These are phyloP conservation scores for Diplotaxis tenuifolia DNA, from an alignment of 345 rosid genomes.

Conservation along the genomic window DNA sequence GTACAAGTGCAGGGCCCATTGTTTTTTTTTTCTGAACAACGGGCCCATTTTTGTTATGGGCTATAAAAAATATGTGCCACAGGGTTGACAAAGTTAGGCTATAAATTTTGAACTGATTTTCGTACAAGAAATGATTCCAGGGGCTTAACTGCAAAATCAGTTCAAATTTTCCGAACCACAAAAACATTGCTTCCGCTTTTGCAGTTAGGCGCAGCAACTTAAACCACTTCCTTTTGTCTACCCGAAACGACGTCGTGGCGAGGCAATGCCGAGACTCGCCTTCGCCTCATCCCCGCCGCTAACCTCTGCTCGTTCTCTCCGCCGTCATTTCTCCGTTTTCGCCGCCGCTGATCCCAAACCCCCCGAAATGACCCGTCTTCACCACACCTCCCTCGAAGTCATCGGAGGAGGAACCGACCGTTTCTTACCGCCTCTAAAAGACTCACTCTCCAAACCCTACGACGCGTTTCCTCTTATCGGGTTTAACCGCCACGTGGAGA, in stretches of 20 bases:
- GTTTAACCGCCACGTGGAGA: conserved; percentile 47
- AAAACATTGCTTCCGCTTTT: neutral
- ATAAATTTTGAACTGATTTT: neutral
- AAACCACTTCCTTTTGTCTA: neutral
- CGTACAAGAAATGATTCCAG: neutral
- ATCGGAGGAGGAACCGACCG: conserved; percentile 62
- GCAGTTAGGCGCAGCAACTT: neutral
- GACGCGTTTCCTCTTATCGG: conserved; percentile 50
- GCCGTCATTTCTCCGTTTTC: conserved; percentile 36
- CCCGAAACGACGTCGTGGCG: neutral
- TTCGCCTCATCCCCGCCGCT: conserved; percentile 27
- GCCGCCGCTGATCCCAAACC: conserved; percentile 22
- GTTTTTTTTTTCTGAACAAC: no score
- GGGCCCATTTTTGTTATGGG: neutral
- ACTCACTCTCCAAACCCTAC: conserved; percentile 49
- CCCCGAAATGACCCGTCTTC: conserved; percentile 34
- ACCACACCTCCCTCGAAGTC: conserved; percentile 70
- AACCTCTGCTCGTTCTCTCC: conserved; percentile 20
- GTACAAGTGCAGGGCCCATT: neutral
- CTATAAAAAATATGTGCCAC: neutral
- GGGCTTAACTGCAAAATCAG: conserved; percentile 2
- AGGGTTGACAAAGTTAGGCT: neutral
- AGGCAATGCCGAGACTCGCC: conserved; percentile 38
- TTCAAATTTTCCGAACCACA: conserved; percentile 19
- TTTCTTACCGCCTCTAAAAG: conserved; percentile 54